These are phyloP conservation scores for Digitaria exilis DNA, from an alignment of 202 grass and related monocot species.

Conservation along the genomic window DNA sequence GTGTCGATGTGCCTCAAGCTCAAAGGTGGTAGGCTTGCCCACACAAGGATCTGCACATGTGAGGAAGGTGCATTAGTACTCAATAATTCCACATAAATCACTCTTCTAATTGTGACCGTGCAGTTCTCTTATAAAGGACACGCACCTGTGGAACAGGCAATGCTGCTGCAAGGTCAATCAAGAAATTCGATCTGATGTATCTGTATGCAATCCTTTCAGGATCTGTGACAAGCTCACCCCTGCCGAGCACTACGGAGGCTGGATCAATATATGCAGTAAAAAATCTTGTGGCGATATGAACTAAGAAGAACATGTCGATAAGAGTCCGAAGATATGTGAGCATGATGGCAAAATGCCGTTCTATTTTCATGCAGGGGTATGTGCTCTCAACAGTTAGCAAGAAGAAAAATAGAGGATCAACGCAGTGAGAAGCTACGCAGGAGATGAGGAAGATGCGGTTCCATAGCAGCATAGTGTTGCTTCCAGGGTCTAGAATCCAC, in stretches of 20 bases:
- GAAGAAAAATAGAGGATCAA: slow-evolving; percentile 67
- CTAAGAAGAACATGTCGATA: slow-evolving; percentile 56
- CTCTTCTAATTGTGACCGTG: neutral
- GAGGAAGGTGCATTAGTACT: slow-evolving; percentile 8
- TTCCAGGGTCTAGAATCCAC: slow-evolving; percentile 54
- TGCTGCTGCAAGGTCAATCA: slow-evolving; percentile 55
- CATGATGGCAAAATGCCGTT: slow-evolving; percentile 36
- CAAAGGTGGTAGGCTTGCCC: slow-evolving; percentile 48
- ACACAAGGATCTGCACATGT: slow-evolving; percentile 52
- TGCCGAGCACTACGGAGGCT: slow-evolving; percentile 51
- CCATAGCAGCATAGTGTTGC: slow-evolving; percentile 44
- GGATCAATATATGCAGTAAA: slow-evolving; percentile 65
- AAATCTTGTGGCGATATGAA: slow-evolving; percentile 54
- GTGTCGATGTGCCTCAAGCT: slow-evolving; percentile 39
- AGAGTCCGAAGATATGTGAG: slow-evolving; percentile 51
- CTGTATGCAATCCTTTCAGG: slow-evolving; percentile 38
- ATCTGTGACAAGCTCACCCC: slow-evolving; percentile 58
- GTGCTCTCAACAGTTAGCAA: slow-evolving; percentile 9
- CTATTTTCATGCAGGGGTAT: slow-evolving; percentile 43
- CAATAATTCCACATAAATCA: neutral
- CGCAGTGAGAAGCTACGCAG: slow-evolving; percentile 53
- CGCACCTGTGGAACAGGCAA: slow-evolving; percentile 66
- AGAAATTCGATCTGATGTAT: slow-evolving; percentile 54
- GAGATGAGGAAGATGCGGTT: slow-evolving; percentile 54
- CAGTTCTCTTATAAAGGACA: neutral